A percentile compares a stretch with the other conserved stretches of the same genome.
phyloP scores from a whole-genome alignment of 768 basidiomycete species.

The Tulasnella sp. region DNA sequence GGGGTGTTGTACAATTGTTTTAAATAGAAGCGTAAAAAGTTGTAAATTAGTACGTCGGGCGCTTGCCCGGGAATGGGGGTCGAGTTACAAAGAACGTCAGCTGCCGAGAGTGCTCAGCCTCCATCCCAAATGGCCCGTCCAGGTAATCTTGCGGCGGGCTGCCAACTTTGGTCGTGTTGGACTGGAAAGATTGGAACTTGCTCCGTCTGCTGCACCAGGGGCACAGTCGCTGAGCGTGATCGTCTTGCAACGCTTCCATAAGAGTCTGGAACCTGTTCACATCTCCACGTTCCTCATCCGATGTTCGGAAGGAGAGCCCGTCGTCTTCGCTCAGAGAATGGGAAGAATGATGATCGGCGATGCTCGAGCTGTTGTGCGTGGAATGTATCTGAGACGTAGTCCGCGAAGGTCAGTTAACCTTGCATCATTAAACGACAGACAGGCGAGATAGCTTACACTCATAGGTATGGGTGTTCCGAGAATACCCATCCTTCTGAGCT shows the following conservation, averaged over 20 bases:
- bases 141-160: background rate
- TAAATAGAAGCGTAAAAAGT: too few relatives aligned
- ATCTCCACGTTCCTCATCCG: background rate
- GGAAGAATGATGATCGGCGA: background rate
- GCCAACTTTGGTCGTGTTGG: background rate
- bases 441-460: background rate
- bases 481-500: background rate
- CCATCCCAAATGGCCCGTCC: background rate
- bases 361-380: background rate
- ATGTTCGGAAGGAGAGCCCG: background rate
- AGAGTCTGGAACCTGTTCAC: slow-evolving; percentile 1
- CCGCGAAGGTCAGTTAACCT: background rate
- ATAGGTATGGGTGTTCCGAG: background rate
- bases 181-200: background rate
- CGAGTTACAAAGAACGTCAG: background rate
- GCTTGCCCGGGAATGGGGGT: background rate
- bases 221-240: background rate
- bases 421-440: background rate
- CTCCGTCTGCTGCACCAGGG: background rate
- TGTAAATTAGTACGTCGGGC: background rate
- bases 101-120: background rate
- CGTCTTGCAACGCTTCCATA: background rate
- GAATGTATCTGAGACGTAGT: background rate
- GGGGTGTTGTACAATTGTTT: too few relatives aligned
- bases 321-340: background rate